Evolutionary conservation across 257 asterid species (phyloP), one percentile per base, ranked within the genome.

Genomic region (Primulina tabacum): DNA sequence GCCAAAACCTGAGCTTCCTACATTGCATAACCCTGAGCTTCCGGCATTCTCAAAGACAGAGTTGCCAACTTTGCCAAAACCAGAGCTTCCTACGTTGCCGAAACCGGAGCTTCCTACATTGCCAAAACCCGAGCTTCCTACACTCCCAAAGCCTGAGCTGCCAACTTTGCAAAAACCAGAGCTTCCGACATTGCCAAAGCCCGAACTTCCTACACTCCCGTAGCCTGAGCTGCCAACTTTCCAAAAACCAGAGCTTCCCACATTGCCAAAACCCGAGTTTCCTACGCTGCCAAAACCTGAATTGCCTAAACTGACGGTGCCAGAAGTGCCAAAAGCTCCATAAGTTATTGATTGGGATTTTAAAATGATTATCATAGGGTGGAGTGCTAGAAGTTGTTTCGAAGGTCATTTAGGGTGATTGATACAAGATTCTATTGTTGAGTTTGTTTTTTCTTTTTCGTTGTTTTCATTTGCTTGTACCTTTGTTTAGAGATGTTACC

Each of bases 11-110:
- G 57, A 50, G 57, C 20, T 50, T 11, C 53, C 53, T 0, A 43
- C 5, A 4, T 0, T 71, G 9, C 81, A 83, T 21, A 83, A 75
- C 2, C 80, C 70, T 0, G 82, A 72, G 37, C 0, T n/a, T 1
- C 77, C 68, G 0, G 8, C 55, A 0, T 2, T 30, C 62, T 74
- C 35, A 7, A 76, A 73, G 34, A 0, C 69, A 0, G 70, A 76
- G 10, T 9, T 12, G n/a, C 73, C 53, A 4, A 50, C 57, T 2
- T 50, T 50, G 21, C 71, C 12, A 64, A 30, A 9, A 14, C 57
- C 57, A 0, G 21, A 47, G 7, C 18, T 47, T 47, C 26, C 26
- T 24, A 20, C 28, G 18, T 5, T 55, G 4, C 12, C 60, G n/a
- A 10, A 38, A 16, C 2, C 50, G 1, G 50, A 38, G 2, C 40